Conservation (phyloP, 2,329 filamentous ascomycete genomes). For the Fusarium sp. region DNA sequence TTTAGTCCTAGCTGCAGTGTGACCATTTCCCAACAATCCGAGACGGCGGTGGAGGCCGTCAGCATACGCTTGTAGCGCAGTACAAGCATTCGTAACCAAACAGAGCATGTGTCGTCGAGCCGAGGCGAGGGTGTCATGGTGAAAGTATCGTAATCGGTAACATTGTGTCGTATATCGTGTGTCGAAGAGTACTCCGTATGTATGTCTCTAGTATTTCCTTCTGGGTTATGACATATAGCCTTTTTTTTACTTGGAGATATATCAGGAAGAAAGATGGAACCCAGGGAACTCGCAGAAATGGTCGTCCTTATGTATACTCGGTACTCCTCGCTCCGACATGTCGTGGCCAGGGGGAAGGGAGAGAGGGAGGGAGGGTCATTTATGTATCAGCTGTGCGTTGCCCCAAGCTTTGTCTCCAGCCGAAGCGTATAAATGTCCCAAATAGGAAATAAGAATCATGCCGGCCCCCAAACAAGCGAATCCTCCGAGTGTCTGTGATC, state of each 20-base stretch:
- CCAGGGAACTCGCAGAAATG: background rate
- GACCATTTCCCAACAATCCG: slow-evolving; percentile 20
- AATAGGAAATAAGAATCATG: slow-evolving; percentile 31
- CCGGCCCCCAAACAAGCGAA: slow-evolving; percentile 28
- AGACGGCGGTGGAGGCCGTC: slow-evolving; percentile 21
- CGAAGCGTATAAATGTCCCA: slow-evolving; percentile 11
- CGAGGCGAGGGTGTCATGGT: slow-evolving; percentile 3
- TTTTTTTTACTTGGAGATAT: slow-evolving; percentile 3
- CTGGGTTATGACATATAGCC: background rate
- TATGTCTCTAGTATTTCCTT: background rate
- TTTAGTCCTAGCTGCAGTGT: slow-evolving; percentile 33
- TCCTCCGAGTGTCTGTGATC: slow-evolving; percentile 25
- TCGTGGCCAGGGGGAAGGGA: slow-evolving; percentile 13
- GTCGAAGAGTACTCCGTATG: background rate
- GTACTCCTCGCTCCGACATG: slow-evolving; percentile 27
- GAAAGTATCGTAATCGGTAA: background rate
- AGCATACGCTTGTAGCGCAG: slow-evolving; percentile 13
- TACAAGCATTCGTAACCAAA: slow-evolving; percentile 22
- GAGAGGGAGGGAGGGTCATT: slow-evolving; percentile 22
- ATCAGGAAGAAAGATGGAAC: slow-evolving; percentile 4
- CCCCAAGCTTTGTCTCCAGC: slow-evolving; percentile 20
- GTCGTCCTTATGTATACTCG: slow-evolving; percentile 9
- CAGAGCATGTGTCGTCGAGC: slow-evolving; percentile 8
- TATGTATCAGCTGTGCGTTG: slow-evolving; percentile 38
- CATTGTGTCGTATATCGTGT: slow-evolving; percentile 14